Conservation (phyloP, 2,329 filamentous ascomycete genomes). For the Gaeumannomyces sp. region DNA sequence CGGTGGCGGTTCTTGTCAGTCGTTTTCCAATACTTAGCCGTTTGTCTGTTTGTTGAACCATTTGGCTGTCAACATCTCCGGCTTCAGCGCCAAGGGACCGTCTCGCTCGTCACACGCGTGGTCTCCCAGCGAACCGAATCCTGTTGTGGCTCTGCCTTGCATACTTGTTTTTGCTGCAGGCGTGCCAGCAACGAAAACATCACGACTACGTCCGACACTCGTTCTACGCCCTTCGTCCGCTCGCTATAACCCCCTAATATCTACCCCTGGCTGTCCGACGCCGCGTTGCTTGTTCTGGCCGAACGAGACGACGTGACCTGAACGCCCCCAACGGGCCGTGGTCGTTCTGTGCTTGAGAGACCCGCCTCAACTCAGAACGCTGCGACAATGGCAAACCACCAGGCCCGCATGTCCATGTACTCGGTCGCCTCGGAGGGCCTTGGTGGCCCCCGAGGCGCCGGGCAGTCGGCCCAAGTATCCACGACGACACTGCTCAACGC, state of each 20-base stretch:
- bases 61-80: background rate
- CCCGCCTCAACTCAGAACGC: background rate
- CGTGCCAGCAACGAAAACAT: background rate
- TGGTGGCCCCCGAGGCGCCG: constrained; percentile 49
- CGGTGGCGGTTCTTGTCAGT: constrained; percentile 24
- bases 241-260: background rate
- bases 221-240: background rate
- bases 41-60: constrained; percentile 16
- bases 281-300: background rate
- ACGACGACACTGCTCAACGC: constrained; percentile 90
- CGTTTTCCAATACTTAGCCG: constrained; percentile 25
- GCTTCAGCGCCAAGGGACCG: background rate
- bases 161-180: background rate
- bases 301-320: background rate
- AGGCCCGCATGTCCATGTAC: constrained; percentile 58
- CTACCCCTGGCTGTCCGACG: background rate
- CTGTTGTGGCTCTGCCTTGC: background rate
- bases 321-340: background rate
- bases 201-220: background rate
- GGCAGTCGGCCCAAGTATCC: constrained; percentile 73
- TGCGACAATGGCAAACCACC: constrained; percentile 46
- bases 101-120: background rate
- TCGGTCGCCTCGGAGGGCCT: constrained; percentile 60
- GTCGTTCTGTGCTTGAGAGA: constrained; percentile 2
- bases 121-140: background rate